phyloP scores from a whole-genome alignment of 805 yeast genomes.

The Hanseniaspora lindneri region DNA sequence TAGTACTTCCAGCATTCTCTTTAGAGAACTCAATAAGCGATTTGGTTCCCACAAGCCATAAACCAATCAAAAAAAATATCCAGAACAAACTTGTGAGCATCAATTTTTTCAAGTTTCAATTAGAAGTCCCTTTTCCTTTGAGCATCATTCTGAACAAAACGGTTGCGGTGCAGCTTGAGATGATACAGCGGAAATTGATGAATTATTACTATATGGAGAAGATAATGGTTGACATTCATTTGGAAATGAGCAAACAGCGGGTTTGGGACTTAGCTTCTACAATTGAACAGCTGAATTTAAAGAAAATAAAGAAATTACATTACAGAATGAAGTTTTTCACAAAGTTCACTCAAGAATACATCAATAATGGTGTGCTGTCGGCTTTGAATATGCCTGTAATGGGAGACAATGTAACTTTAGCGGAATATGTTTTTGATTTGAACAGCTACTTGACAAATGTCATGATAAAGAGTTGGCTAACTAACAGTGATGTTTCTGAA shows the following conservation, averaged over 20 bases:
- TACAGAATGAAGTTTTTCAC: conserved; percentile 28
- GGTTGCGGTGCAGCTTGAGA: conserved; percentile 63
- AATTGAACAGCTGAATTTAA: conserved; percentile 28
- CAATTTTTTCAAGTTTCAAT: conserved; percentile 42
- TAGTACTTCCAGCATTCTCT: conserved; percentile 15
- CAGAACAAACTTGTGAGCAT: conserved; percentile 33
- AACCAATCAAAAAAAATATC: no score
- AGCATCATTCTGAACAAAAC: conserved; percentile 63
- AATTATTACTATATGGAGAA: conserved; percentile 52
- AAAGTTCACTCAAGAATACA: conserved; percentile 7
- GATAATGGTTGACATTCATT: conserved; percentile 56
- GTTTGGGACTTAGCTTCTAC: conserved; percentile 43
- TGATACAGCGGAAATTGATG: conserved; percentile 59
- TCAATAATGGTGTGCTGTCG: conserved; percentile 3
- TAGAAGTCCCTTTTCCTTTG: conserved; percentile 75
- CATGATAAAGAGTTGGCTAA: conserved; percentile 24
- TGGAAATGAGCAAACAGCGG: conserved; percentile 48
- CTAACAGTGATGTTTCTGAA: conserved; percentile 20
- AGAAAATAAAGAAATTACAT: conserved; percentile 45
- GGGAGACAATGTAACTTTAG: conserved; percentile 14
- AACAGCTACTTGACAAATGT: conserved; percentile 24
- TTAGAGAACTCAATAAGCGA: no score
- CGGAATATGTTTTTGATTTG: conserved; percentile 17
- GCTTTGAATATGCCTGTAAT: conserved; percentile 5
- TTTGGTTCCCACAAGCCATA: no score